Conservation (phyloP, 148 eudicot species). For the Pharnaceum exiguum region DNA sequence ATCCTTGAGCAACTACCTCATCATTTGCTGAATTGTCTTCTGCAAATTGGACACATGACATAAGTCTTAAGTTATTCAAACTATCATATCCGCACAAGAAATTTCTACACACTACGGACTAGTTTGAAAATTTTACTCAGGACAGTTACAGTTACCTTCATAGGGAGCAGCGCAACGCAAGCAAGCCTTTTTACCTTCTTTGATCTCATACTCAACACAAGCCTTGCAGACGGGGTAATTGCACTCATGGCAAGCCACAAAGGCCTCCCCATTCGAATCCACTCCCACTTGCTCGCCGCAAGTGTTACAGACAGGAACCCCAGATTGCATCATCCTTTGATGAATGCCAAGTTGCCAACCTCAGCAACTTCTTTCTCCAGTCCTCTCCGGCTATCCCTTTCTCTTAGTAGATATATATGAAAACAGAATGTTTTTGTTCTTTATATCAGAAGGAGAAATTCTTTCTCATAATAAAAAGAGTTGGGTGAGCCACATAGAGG, state of each 20-base stretch:
- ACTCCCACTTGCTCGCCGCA: conserved; percentile 76
- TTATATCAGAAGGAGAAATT: not conserved
- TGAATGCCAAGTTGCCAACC: not conserved
- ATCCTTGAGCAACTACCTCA: conserved; percentile 35
- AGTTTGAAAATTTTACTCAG: no score
- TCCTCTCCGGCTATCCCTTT: no score
- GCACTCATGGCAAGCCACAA: conserved; percentile 85
- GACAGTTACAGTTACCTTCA: conserved; percentile 31
- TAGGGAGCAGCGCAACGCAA: conserved; percentile 62
- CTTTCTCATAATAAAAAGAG: not conserved
- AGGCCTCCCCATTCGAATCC: conserved; percentile 60
- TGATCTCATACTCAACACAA: conserved; percentile 70
- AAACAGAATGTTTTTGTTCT: conserved; percentile 1
- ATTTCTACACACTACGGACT: no score
- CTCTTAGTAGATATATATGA: not conserved
- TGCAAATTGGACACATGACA: conserved; percentile 16
- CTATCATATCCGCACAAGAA: no score
- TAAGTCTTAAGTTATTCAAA: no score
- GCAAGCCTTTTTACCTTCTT: conserved; percentile 72
- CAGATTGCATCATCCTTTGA: conserved; percentile 87
- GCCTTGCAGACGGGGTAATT: conserved; percentile 68
- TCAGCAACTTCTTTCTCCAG: not conserved
- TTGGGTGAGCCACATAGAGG: not conserved
- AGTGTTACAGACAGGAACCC: conserved; percentile 58
- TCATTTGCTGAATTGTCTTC: conserved; percentile 33